Base-by-base conservation (phyloP, 2,329 filamentous ascomycete genomes). In the Alternaria brassicae region DNA sequence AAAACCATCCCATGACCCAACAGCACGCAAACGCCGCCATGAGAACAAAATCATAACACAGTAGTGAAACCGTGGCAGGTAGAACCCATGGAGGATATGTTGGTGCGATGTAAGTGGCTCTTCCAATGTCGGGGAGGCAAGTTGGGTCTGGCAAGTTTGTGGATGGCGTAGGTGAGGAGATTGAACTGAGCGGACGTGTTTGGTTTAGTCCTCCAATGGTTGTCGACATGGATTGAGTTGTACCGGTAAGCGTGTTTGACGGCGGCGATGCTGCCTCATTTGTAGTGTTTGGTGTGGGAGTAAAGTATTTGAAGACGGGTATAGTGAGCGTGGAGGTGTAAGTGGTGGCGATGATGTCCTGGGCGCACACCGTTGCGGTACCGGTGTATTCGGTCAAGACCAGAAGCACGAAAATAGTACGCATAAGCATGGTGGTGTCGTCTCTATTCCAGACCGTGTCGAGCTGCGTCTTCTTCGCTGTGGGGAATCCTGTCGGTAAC, bases 21-120 rank as follows among this genome's bases (percentile, higher is more conserved):
- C 45, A 62, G 45, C 63, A 72, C 1, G 60, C 25, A 12, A 73
- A 58, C 2, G 53, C 9, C 0, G 61, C 50, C 10, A 57, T 34
- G 19, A 56, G 21, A 7, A 68, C 5, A 19, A 65, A 30, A 4
- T 73, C 69, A 50, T 68, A 72, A 52, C 56, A 62, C 0, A 72
- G n/a, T 1, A 73, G 61, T 12, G 54, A 48, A 28, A 62, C 61
- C 0, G 65, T 61, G 3, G 52, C 60, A 7, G 61, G 52, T 52
- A 55, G 37, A 56, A 71, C 6, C 55, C 52, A 53, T 39, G 58
- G 39, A 44, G 63, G 13, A 3, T 25, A 9, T 48, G 13, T 21
- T 2, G 28, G 2, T 6, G 28, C 1, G 19, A 6, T 10, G 1
- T 7, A 1, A 4, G 19, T 48, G 19, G 8, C 2, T 25, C 19